A percentile compares a stretch with the other conserved stretches of the same genome.
Evolutionary conservation across 768 basidiomycete genomes (phyloP).

Genomic region (Strobilomyces confusus): DNA sequence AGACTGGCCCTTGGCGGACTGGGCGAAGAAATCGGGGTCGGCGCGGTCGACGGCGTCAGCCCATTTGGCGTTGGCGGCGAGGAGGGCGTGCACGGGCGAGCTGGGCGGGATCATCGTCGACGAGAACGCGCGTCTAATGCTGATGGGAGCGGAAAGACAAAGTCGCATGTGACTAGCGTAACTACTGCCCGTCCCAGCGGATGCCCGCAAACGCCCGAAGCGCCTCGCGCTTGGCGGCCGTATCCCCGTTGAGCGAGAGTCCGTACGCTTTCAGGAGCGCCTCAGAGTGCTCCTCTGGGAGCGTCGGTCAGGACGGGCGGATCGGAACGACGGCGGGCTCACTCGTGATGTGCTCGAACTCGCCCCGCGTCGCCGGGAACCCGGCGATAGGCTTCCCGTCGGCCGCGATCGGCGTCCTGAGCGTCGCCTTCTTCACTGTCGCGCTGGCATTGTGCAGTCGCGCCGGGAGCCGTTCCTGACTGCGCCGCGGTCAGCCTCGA

Average conservation of each 20-base stretch:
- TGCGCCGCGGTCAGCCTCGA: constrained; percentile 3
- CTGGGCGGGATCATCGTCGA: constrained; percentile 7
- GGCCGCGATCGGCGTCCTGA: constrained; percentile 28
- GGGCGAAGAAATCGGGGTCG: constrained; percentile 63
- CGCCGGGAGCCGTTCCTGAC: constrained; percentile 36
- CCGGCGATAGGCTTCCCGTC: constrained; percentile 35
- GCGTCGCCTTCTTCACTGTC: constrained; percentile 29
- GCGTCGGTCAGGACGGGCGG: no score
- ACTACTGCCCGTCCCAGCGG: constrained; percentile 21
- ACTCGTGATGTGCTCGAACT: constrained; percentile 47
- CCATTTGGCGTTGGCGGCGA: constrained; percentile 65
- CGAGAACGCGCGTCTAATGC: not conserved
- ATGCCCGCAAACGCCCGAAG: constrained; percentile 37
- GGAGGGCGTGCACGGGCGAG: constrained; percentile 21
- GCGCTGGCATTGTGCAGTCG: constrained; percentile 35
- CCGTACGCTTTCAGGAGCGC: constrained; percentile 31
- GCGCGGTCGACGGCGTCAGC: constrained; percentile 50
- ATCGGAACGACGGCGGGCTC: not conserved
- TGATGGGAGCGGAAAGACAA: not conserved
- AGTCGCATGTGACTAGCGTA: no score
- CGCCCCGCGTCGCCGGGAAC: constrained; percentile 38
- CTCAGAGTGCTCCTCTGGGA: not conserved
- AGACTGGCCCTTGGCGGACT: constrained; percentile 56
- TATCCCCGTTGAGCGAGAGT: constrained; percentile 36
- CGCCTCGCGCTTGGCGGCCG: constrained; percentile 36